These are phyloP conservation scores for Coniella vitis DNA, from an alignment of 2,329 filamentous ascomycete species.

Conservation along the genomic window DNA sequence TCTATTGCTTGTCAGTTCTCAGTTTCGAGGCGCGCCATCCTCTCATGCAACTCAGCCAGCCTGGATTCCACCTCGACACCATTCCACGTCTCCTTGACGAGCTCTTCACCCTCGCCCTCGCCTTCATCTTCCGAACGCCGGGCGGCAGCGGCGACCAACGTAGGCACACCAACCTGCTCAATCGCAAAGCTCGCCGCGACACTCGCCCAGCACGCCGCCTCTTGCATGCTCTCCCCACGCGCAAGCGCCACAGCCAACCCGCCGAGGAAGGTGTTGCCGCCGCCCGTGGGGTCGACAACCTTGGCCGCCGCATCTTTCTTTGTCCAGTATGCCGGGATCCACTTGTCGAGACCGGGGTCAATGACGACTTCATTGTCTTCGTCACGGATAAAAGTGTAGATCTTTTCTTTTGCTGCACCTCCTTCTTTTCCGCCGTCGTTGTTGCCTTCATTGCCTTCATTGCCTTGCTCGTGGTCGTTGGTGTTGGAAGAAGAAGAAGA, in stretches of 20 bases:
- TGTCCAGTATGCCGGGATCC: constrained; percentile 72
- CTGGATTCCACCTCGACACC: constrained; percentile 46
- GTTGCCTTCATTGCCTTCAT: constrained; percentile 35
- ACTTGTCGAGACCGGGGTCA: constrained; percentile 59
- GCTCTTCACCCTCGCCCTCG: constrained; percentile 1
- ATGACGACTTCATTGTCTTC: constrained; percentile 48
- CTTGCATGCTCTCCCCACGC: constrained; percentile 53
- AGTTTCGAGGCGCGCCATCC: constrained; percentile 21
- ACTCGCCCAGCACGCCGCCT: constrained; percentile 71
- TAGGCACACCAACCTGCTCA: constrained; percentile 84
- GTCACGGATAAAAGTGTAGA: constrained; percentile 31
- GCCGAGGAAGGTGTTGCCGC: constrained; percentile 81
- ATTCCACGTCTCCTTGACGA: constrained; percentile 52
- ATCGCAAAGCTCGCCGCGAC: constrained; percentile 89
- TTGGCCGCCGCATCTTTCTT: constrained; percentile 27
- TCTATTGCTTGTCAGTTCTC: neutral
- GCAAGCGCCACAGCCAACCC: constrained; percentile 53
- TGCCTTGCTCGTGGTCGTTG: constrained; percentile 18
- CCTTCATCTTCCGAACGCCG: too few relatives aligned
- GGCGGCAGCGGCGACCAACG: constrained; percentile 39
- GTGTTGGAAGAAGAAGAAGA: neutral
- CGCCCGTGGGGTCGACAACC: constrained; percentile 89
- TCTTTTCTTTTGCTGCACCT: constrained; percentile 17
- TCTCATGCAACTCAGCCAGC: constrained; percentile 42
- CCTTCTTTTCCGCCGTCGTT: too few relatives aligned